A percentile compares a stretch with the other conserved stretches of the same genome.
These are phyloP conservation scores for Schoenoplectus tabernaemontani DNA, from an alignment of 202 grass and related monocot species.

Conservation along the genomic window DNA sequence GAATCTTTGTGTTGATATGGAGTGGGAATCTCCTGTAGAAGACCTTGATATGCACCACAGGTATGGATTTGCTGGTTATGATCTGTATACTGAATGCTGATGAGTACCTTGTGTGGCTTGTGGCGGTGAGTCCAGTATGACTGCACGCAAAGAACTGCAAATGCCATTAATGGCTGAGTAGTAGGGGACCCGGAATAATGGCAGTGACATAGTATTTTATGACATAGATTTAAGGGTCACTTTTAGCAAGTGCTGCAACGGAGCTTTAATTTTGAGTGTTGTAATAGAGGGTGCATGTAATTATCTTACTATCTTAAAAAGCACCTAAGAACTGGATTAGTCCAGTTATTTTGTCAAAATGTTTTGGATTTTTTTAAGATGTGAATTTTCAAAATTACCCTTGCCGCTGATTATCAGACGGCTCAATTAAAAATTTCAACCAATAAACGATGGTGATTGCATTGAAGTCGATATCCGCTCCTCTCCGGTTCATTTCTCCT, in stretches of 20 bases:
- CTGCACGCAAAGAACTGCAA: background rate
- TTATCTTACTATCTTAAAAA: too few species aligned
- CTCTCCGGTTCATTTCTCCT: too few species aligned
- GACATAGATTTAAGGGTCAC: background rate
- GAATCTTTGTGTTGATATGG: background rate
- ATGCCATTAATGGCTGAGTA: background rate
- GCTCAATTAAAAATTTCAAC: too few species aligned
- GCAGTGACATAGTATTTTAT: background rate
- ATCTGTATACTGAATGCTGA: background rate
- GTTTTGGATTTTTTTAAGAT: too few species aligned
- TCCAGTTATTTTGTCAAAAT: too few species aligned
- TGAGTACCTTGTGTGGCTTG: background rate
- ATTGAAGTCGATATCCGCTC: too few species aligned
- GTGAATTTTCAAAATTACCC: too few species aligned
- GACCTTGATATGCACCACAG: background rate
- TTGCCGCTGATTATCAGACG: too few species aligned
- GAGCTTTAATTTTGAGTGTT: background rate
- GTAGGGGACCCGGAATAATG: too few species aligned
- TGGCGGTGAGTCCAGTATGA: background rate
- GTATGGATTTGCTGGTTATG: background rate
- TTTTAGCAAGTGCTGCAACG: background rate
- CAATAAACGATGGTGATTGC: too few species aligned
- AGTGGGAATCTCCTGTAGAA: background rate
- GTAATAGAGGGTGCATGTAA: background rate
- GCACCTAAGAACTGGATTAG: too few species aligned